A percentile compares a stretch with the other conserved stretches of the same genome.
Conservation (phyloP, 73 alveolate genomes). For the Paramecium biaurelia region DNA sequence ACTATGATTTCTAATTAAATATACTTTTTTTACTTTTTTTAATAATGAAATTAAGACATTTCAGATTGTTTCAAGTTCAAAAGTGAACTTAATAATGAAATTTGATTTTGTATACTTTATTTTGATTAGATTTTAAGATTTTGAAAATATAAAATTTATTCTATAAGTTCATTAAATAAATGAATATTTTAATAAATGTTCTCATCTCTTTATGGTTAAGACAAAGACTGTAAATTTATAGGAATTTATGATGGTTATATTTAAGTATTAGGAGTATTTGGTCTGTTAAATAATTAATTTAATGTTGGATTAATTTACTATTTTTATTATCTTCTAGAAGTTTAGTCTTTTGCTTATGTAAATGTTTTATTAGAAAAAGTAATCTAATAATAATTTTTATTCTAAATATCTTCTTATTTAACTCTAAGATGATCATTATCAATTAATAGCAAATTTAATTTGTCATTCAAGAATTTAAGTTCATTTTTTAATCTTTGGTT, state of each 20-base stretch:
- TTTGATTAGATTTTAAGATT: background rate
- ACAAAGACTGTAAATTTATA: background rate
- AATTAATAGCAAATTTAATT: background rate
- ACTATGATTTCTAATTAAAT: background rate
- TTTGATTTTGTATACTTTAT: background rate
- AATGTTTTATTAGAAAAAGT: background rate
- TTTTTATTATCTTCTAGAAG: background rate
- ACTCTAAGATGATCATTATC: background rate
- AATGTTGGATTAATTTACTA: background rate
- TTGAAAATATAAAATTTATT: background rate
- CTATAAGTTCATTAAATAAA: background rate
- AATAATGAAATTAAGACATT: background rate
- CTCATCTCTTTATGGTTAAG: background rate
- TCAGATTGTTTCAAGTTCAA: background rate
- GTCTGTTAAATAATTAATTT: background rate
- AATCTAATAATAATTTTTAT: background rate
- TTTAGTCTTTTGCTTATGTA: background rate
- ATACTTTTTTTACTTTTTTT: background rate
- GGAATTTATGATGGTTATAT: background rate
- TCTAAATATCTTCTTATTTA: background rate
- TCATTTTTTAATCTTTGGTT: background rate
- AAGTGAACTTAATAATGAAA: background rate
- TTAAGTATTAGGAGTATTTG: background rate
- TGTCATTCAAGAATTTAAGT: background rate
- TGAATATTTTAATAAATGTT: background rate